phyloP scores from a whole-genome alignment of 768 basidiomycete genomes.

The Collybia nuda region DNA sequence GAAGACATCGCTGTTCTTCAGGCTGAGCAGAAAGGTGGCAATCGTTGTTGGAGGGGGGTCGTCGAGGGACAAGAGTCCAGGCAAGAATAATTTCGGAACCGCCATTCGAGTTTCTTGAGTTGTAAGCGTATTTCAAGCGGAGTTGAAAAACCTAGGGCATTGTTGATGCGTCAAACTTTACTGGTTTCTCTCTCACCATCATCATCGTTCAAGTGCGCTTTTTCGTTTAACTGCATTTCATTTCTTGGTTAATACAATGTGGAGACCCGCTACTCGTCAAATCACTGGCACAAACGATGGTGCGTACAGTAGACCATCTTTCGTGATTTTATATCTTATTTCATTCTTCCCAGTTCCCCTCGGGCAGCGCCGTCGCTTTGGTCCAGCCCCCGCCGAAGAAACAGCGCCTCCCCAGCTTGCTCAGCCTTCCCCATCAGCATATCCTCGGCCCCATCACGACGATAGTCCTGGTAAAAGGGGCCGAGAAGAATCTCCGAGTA shows the following conservation, averaged over 20 bases:
- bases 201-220: constrained; percentile 19
- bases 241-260: constrained; percentile 59
- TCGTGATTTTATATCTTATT: constrained; percentile 14
- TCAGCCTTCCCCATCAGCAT: constrained; percentile 84
- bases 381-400: constrained; percentile 83
- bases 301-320: constrained; percentile 33
- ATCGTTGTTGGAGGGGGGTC: too few relatives aligned
- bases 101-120: neutral
- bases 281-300: constrained; percentile 94
- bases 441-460: constrained; percentile 64
- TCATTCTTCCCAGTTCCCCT: constrained; percentile 59
- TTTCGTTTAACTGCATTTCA: constrained; percentile 18
- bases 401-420: constrained; percentile 80
- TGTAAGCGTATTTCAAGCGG: constrained; percentile 32
- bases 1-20: constrained; percentile 25
- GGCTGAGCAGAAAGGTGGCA: too few relatives aligned
- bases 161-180: constrained; percentile 16
- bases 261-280: constrained; percentile 86
- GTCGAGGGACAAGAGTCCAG: neutral
- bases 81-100: neutral
- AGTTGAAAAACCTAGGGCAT: constrained; percentile 26
- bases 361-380: constrained; percentile 88
- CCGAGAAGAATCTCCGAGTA: constrained; percentile 65
- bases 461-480: constrained; percentile 60
- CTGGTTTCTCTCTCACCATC: constrained; percentile 30